Conservation (phyloP, 2,329 filamentous ascomycete genomes). For the Fusarium sp. region DNA sequence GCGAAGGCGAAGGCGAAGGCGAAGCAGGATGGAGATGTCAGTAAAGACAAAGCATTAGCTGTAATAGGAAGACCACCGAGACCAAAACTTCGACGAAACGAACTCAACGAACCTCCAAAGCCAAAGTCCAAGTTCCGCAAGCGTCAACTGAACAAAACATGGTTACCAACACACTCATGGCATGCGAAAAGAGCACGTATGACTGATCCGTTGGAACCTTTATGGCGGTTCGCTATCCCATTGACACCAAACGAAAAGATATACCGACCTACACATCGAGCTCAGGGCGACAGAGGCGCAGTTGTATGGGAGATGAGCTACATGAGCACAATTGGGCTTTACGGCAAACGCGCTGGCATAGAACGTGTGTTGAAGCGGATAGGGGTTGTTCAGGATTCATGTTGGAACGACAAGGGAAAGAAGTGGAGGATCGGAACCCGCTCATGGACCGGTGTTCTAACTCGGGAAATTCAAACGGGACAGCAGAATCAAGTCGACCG, state of each 20-base stretch:
- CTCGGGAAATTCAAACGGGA: constrained; percentile 63
- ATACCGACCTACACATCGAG: constrained; percentile 87
- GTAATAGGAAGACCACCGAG: constrained; percentile 50
- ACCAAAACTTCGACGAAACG: constrained; percentile 76
- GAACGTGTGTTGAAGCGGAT: constrained; percentile 73
- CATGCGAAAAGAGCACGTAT: constrained; percentile 93
- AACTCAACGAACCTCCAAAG: constrained; percentile 67
- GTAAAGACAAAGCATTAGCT: constrained; percentile 12
- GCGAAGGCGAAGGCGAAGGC: constrained; percentile 44
- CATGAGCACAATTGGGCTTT: constrained; percentile 84
- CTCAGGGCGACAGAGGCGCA: constrained; percentile 77
- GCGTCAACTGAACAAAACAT: constrained; percentile 88
- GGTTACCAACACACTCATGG: constrained; percentile 94
- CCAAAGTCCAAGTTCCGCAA: constrained; percentile 79
- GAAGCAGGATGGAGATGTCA: constrained; percentile 32
- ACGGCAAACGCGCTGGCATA: constrained; percentile 72
- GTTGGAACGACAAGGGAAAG: constrained; percentile 70
- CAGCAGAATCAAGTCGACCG: constrained; percentile 35
- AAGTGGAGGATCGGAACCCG: constrained; percentile 73
- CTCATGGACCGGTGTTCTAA: constrained; percentile 61
- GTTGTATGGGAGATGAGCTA: constrained; percentile 96
- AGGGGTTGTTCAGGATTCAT: constrained; percentile 67
- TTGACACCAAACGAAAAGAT: constrained; percentile 89
- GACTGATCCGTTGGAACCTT: constrained; percentile 78
- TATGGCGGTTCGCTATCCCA: constrained; percentile 93